Base-by-base conservation (phyloP, 225 moss, liverwort and hornwort species). In the Lunularia cruciata region DNA sequence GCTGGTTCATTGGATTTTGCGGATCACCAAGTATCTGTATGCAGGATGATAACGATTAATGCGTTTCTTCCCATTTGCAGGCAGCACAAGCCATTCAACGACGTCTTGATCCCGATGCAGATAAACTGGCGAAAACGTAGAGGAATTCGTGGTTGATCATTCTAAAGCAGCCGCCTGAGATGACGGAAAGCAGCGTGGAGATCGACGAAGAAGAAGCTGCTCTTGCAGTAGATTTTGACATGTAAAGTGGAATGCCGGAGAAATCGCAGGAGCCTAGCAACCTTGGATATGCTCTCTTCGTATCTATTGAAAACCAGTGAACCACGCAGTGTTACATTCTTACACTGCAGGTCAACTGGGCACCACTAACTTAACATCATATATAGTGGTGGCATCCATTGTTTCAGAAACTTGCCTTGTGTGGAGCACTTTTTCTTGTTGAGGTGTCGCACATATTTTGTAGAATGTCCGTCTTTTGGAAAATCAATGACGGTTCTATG, bases 81-180 rank as follows among this genome's bases (percentile, higher is more conserved):
- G 94, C 94, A 71, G 94, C 91, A 22, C 90, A 89, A 76, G 90
- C 91, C 45, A 94, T 94, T 60, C 91, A 91, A 73, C 82, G 91
- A 67, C 86, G 94, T 55, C 89, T 94, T 51, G 94, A 94, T 76
- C 94, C 94, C 73, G 91, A 94, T 68, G 87, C 81, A 47, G 80
- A 80, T 40, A 80, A 75, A 54, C 75, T 79, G 39, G 57, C 65
- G 28, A 80, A 80, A 23, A 75, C 52, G 58, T 34, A 45, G 22
- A 45, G 35, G 22, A 34, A 32, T 8, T 26, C 28, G 12, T 0
- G 26, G 54, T 54, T 54, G 11, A 12, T n/a, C n/a, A 22, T 0
- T 39, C 36, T 25, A 13, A 40, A 61, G 22, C 39, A 26, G 22
- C 38, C 25, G 39, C 15, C 39, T 23, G 5, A 14, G 22, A 23